Conservation (phyloP, 257 asterid species). For the Penstemon davidsonii region DNA sequence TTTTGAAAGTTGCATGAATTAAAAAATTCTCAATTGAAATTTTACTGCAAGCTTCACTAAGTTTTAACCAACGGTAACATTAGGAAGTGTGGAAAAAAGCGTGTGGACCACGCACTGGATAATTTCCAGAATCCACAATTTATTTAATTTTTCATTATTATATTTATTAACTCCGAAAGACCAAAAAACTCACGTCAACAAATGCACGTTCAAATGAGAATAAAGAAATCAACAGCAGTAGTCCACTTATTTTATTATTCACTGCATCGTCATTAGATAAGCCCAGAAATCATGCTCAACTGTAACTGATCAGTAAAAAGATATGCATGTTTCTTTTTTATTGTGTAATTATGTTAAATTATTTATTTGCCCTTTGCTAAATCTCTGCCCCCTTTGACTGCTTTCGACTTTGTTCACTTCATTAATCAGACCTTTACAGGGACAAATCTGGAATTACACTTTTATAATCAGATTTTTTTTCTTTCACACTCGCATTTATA, state of each 20-base stretch:
- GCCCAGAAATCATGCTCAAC: background rate
- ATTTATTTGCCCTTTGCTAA: constrained; percentile 23
- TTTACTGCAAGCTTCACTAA: background rate
- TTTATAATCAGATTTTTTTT: background rate
- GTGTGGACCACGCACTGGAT: constrained; percentile 1
- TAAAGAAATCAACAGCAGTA: background rate
- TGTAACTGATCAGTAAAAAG: background rate
- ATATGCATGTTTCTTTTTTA: background rate
- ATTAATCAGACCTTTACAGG: background rate
- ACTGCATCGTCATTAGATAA: background rate
- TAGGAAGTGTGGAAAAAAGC: background rate
- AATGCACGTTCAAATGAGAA: background rate
- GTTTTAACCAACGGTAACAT: background rate
- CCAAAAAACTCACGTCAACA: background rate
- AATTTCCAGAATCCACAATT: background rate
- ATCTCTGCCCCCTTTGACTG: constrained; percentile 1
- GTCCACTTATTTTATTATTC: constrained; percentile 28
- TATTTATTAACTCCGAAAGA: background rate
- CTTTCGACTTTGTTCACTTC: constrained; percentile 14
- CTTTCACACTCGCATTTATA: background rate
- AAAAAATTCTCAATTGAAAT: background rate
- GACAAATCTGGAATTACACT: background rate
- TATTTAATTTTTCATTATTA: background rate
- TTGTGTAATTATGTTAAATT: too few species aligned
- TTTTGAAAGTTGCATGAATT: too few species aligned